phyloP scores from a whole-genome alignment of 805 yeast species.

The Cyberlindnera samutprakarnensis region DNA sequence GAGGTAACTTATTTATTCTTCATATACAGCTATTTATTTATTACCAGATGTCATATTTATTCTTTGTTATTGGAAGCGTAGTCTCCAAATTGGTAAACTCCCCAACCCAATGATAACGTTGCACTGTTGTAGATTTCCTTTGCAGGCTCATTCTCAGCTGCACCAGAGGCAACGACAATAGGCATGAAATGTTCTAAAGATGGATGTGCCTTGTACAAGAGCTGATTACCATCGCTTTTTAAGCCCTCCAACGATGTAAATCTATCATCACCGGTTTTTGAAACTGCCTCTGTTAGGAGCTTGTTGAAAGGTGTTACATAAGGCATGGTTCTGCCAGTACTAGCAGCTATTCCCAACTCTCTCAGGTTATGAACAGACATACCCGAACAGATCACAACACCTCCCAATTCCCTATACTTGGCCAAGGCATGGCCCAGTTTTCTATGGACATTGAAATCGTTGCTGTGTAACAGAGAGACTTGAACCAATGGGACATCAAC shows the following conservation, averaged over 20 bases:
- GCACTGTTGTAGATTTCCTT: constrained; percentile 40
- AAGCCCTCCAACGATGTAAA: constrained; percentile 32
- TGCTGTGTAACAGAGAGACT: constrained; percentile 27
- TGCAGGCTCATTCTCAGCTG: constrained; percentile 33
- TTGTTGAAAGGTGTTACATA: constrained; percentile 49
- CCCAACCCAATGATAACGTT: constrained; percentile 56
- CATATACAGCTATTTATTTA: too few species aligned
- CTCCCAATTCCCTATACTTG: constrained; percentile 43
- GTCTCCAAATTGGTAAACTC: constrained; percentile 46
- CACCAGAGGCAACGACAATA: constrained; percentile 52
- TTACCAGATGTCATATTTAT: too few species aligned
- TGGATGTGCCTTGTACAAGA: constrained; percentile 58
- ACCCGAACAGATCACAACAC: constrained; percentile 58
- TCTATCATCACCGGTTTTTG: constrained; percentile 23
- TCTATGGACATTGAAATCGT: constrained; percentile 37
- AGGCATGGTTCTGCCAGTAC: constrained; percentile 26
- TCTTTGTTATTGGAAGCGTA: constrained; percentile 8
- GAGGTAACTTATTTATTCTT: constrained; percentile 1
- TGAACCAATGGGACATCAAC: constrained; percentile 34
- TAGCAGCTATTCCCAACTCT: constrained; percentile 35
- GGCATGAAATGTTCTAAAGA: constrained; percentile 72
- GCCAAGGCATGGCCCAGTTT: constrained; percentile 50
- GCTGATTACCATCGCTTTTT: constrained; percentile 21
- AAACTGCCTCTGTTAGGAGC: constrained; percentile 34
- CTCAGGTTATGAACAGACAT: constrained; percentile 73